These are phyloP conservation scores for Proteromonas lacertae DNA, from an alignment of 352 stramenopile species.

Conservation along the genomic window DNA sequence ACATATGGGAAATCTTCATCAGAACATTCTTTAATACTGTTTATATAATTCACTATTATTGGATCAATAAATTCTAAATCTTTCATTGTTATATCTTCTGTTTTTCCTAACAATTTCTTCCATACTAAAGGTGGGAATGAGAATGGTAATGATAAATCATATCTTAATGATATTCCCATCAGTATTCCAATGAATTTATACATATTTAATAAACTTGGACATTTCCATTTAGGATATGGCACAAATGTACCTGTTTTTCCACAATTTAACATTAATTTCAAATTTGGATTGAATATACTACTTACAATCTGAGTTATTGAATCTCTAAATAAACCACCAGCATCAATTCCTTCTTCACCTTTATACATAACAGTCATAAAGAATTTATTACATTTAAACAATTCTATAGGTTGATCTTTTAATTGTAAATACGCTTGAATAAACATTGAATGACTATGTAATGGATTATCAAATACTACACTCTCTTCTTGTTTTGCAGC, in stretches of 20 bases:
- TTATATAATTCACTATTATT: conserved; percentile 8
- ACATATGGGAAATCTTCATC: conserved; percentile 6
- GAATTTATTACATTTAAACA: too few species aligned
- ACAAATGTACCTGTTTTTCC: conserved; percentile 17
- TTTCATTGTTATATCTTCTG: conserved; percentile 3
- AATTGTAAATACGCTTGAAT: too few species aligned
- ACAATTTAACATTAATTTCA: too few species aligned
- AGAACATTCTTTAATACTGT: conserved; percentile 12
- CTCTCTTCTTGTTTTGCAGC: too few species aligned
- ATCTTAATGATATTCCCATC: conserved; percentile 14
- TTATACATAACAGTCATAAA: too few species aligned
- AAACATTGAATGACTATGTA: too few species aligned
- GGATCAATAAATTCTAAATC: conserved; percentile 9
- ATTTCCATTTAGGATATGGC: conserved; percentile 10
- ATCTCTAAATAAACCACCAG: too few species aligned
- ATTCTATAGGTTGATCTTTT: too few species aligned
- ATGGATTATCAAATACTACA: too few species aligned
- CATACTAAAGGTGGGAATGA: conserved; percentile 13
- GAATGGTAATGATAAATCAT: conserved; percentile 13
- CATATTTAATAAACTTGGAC: conserved; percentile 12
- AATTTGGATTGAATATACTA: too few species aligned
- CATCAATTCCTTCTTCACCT: too few species aligned
- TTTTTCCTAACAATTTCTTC: conserved; percentile 11
- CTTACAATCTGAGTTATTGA: too few species aligned
- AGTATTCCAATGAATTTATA: conserved; percentile 14